Evolutionary conservation across 257 asterid genomes (phyloP), one percentile per base, ranked within the genome.

Genomic region (Lantana camara): DNA sequence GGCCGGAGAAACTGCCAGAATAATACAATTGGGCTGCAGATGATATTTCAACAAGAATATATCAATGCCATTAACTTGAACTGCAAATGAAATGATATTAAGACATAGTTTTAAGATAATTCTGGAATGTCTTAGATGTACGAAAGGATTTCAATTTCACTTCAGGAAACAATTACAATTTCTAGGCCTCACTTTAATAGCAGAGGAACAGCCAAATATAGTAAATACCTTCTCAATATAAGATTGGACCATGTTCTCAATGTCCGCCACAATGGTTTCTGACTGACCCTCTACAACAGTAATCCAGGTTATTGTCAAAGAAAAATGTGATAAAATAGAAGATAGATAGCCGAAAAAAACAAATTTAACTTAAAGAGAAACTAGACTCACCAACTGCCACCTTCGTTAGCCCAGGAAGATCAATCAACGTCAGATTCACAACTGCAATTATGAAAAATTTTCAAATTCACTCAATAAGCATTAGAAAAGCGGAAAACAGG

Each of bases 321-420:
- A 41, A 50, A 56, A 62, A 55, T 8, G 9, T 35, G 30, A 49
- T n/a, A 9, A 12, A 58, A 24, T 3, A 42, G 32, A 11, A 30
- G 42, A 37, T 54, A 66, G 58, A 14, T 22, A 35, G 57, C 60
- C 38, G 40, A 74, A 60, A 49, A 34, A 27, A 32, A 52, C 23
- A 51, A 9, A 35, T 40, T 20, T 2, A 34, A 61, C 32, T 11
- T 16, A 58, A 50, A 15, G 15, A 29, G 50, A 22, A 32, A 52
- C 46, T 30, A 16, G 37, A 57, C 89, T 72, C 67, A 85, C 92
- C 92, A 71, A 85, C 60, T 55, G 92, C 89, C 42, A 85, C 92
- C 76, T 85, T 85, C 2, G 89, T 85, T 29, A 85, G 83, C 19
- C 89, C 89, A 48, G 92, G 92, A 67, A 85, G 89, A 85, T 85